These are phyloP conservation scores for Choanephora cucurbitarum DNA, from an alignment of 371 early-diverging fungal genomes.

Conservation along the genomic window DNA sequence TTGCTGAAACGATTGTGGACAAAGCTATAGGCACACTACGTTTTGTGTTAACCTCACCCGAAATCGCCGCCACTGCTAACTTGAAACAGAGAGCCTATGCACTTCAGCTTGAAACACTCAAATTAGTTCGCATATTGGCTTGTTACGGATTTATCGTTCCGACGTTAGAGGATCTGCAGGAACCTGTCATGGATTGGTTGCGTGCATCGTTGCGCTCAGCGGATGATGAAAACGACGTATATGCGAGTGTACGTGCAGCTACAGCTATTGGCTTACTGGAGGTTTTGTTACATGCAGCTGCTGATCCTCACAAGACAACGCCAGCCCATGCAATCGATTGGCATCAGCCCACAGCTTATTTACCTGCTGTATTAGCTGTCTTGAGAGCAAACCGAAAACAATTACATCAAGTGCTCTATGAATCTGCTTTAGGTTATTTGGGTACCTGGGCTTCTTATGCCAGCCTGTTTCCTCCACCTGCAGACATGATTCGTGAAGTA, in stretches of 20 bases:
- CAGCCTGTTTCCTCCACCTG: slow-evolving; percentile 33
- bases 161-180: slow-evolving; percentile 43
- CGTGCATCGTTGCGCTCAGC: slow-evolving; percentile 25
- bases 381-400: slow-evolving; percentile 11
- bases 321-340: slow-evolving; percentile 62
- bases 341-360: slow-evolving; percentile 56
- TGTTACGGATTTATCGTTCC: slow-evolving; percentile 56
- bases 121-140: slow-evolving; percentile 46
- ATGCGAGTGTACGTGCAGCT: slow-evolving; percentile 15
- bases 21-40: slow-evolving; percentile 42
- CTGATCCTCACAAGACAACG: slow-evolving; percentile 55
- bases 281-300: slow-evolving; percentile 48
- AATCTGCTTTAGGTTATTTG: slow-evolving; percentile 49
- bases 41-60: slow-evolving; percentile 47
- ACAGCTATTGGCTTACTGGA: slow-evolving; percentile 34
- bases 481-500: slow-evolving; percentile 15
- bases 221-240: too few species aligned
- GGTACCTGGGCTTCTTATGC: slow-evolving; percentile 52
- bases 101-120: slow-evolving; percentile 50
- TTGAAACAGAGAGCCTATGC: slow-evolving; percentile 41
- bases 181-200: slow-evolving; percentile 47
- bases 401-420: slow-evolving; percentile 24
- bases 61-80: slow-evolving; percentile 21
- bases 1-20: slow-evolving; percentile 44
- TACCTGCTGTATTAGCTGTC: slow-evolving; percentile 35